phyloP scores from a whole-genome alignment of 208 protist species.

The Leishmania braziliensis region DNA sequence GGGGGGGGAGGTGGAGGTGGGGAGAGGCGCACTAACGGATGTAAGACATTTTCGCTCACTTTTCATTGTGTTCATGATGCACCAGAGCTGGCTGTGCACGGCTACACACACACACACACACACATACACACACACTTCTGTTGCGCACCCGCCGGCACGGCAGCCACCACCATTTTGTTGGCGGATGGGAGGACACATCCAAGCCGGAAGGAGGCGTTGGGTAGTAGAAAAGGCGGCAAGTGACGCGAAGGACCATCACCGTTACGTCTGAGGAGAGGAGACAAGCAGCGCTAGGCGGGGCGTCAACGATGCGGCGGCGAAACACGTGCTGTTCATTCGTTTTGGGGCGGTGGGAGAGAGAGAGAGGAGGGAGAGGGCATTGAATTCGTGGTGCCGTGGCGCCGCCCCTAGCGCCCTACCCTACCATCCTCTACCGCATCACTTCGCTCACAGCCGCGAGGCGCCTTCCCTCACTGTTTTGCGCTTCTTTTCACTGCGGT shows the following conservation, averaged over 20 bases:
- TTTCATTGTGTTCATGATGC: not conserved
- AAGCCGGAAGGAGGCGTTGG: not conserved
- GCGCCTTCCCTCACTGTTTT: not conserved
- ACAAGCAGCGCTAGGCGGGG: not conserved
- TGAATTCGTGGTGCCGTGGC: not conserved
- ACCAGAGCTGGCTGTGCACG: not conserved
- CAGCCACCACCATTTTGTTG: not conserved
- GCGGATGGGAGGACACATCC: not conserved
- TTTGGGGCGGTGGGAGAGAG: not conserved
- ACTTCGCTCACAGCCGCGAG: not conserved
- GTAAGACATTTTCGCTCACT: not conserved
- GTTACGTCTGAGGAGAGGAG: not conserved
- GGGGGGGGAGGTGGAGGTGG: not conserved
- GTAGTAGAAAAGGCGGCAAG: not conserved
- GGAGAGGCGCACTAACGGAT: not conserved
- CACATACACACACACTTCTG: no score
- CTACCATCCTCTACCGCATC: not conserved
- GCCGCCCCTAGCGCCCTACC: not conserved
- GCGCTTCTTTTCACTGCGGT: not conserved
- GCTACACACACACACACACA: not conserved
- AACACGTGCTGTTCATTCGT: not conserved
- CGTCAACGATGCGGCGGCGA: not conserved
- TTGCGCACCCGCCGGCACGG: not conserved
- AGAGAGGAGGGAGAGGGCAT: not conserved
- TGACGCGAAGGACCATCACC: not conserved